These are phyloP conservation scores for Aspergillus pseudoviridinutans DNA, from an alignment of 2,329 filamentous ascomycete genomes.

Conservation along the genomic window DNA sequence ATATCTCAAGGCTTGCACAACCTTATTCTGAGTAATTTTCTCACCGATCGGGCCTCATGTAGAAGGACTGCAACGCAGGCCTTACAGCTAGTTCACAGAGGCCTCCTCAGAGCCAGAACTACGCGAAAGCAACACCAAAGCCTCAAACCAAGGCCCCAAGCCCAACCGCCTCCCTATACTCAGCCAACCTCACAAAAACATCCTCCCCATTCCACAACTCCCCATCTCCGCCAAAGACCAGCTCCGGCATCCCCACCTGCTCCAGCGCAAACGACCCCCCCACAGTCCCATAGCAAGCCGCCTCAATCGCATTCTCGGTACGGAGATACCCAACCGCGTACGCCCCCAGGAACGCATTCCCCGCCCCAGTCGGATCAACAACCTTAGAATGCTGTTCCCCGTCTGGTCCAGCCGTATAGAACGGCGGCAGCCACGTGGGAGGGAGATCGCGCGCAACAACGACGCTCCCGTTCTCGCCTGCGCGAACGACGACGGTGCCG, in stretches of 20 bases:
- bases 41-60: no score
- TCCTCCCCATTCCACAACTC: constrained; percentile 19
- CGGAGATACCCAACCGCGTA: constrained; percentile 24
- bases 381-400: constrained; percentile 11
- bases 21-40: no score
- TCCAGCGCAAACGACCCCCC: constrained; percentile 31
- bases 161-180: constrained; percentile 7
- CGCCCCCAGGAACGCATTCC: constrained; percentile 36
- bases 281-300: constrained; percentile 30
- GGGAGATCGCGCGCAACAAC: constrained; percentile 7
- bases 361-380: constrained; percentile 35
- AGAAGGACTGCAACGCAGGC: no score
- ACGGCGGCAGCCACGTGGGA: constrained; percentile 28
- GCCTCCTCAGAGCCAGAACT: no score
- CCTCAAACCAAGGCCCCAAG: background rate
- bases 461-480: constrained; percentile 29
- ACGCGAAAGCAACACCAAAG: no score
- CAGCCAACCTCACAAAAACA: constrained; percentile 10
- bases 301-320: constrained; percentile 16
- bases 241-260: constrained; percentile 27
- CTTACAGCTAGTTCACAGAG: no score
- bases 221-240: background rate
- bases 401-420: constrained; percentile 6
- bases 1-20: no score
- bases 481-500: constrained; percentile 25